Percentiles rank a stretch among this genome's conserved stretches.
Evolutionary conservation across 1,139 yeast genomes (phyloP).

Genomic region (Suhomyces bokatorum): DNA sequence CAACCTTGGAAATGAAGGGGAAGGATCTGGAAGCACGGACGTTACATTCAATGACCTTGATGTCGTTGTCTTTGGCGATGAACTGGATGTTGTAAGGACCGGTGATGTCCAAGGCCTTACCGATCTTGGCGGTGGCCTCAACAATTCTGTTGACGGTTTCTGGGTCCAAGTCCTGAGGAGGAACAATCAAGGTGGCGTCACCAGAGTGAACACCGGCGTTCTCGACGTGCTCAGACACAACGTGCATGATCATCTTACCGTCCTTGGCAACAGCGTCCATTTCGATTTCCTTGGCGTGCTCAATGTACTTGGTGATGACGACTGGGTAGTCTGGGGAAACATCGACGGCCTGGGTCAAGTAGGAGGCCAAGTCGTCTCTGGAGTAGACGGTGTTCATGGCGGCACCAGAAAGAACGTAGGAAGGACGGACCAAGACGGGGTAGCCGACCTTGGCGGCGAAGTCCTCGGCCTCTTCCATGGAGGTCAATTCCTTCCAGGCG

Average conservation of each 20-base stretch:
- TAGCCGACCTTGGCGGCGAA: slow-evolving; percentile 90
- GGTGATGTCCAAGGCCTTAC: slow-evolving; percentile 91
- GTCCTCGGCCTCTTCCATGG: slow-evolving; percentile 87
- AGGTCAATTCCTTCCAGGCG: slow-evolving; percentile 97
- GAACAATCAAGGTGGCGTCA: slow-evolving; percentile 96
- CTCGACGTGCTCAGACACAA: slow-evolving; percentile 97
- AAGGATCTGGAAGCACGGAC: slow-evolving; percentile 98
- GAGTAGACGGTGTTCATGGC: slow-evolving; percentile 98
- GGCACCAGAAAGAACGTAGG: slow-evolving; percentile 97
- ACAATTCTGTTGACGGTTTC: slow-evolving; percentile 90
- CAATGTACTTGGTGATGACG: slow-evolving; percentile 94
- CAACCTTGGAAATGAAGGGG: slow-evolving; percentile 98
- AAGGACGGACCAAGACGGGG: slow-evolving; percentile 97
- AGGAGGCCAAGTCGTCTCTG: slow-evolving; percentile 82
- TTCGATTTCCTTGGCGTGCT: slow-evolving; percentile 96
- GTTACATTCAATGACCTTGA: slow-evolving; percentile 97
- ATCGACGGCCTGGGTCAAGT: slow-evolving; percentile 91
- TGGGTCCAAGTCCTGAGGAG: slow-evolving; percentile 93
- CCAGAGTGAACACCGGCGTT: slow-evolving; percentile 99
- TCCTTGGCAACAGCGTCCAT: slow-evolving; percentile 98
- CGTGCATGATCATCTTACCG: slow-evolving; percentile 95
- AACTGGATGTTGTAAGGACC: slow-evolving; percentile 99
- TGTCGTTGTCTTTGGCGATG: slow-evolving; percentile 86
- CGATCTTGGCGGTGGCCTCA: slow-evolving; percentile 94
- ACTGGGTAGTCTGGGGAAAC: slow-evolving; percentile 98